A percentile compares a stretch with the other conserved stretches of the same genome.
phyloP scores from a whole-genome alignment of 2,329 filamentous ascomycete species.

The Niveomyces coronatus region DNA sequence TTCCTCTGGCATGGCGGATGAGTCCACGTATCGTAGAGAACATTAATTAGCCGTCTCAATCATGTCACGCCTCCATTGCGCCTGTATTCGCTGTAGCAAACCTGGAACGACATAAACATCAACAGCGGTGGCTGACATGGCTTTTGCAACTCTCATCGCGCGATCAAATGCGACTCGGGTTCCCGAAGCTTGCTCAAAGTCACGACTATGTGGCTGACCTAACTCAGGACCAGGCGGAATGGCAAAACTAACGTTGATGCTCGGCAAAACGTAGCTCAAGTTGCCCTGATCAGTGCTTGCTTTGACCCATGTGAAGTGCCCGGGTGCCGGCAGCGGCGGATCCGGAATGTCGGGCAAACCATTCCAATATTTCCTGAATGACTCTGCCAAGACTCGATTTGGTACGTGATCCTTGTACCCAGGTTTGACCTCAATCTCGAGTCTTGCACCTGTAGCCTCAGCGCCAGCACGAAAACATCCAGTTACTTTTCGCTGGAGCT shows the following conservation, averaged over 20 bases:
- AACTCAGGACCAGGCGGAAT: constrained; percentile 29
- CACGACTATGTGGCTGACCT: constrained; percentile 15
- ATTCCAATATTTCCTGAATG: constrained; percentile 36
- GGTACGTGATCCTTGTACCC: constrained; percentile 45
- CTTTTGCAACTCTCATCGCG: constrained; percentile 16
- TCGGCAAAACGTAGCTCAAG: constrained; percentile 46
- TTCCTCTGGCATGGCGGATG: too few relatives aligned
- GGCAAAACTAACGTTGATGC: constrained; percentile 40
- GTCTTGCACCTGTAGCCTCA: constrained; percentile 33
- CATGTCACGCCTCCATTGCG: constrained; percentile 16
- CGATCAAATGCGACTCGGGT: constrained; percentile 14
- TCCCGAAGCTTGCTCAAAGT: constrained; percentile 16
- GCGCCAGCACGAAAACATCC: constrained; percentile 31
- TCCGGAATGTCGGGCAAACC: constrained; percentile 21
- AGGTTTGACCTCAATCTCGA: constrained; percentile 28
- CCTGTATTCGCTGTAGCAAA: constrained; percentile 14
- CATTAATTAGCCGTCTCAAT: too few relatives aligned
- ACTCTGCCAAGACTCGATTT: constrained; percentile 35
- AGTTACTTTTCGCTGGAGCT: constrained; percentile 30
- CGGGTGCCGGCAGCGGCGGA: constrained; percentile 19
- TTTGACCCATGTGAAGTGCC: constrained; percentile 35
- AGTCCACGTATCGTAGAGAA: too few relatives aligned
- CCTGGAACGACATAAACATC: constrained; percentile 15
- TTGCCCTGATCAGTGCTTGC: constrained; percentile 51
- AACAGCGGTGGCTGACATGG: constrained; percentile 15